Evolutionary conservation across 768 basidiomycete genomes (phyloP).

Genomic region (Amanita phalloides): DNA sequence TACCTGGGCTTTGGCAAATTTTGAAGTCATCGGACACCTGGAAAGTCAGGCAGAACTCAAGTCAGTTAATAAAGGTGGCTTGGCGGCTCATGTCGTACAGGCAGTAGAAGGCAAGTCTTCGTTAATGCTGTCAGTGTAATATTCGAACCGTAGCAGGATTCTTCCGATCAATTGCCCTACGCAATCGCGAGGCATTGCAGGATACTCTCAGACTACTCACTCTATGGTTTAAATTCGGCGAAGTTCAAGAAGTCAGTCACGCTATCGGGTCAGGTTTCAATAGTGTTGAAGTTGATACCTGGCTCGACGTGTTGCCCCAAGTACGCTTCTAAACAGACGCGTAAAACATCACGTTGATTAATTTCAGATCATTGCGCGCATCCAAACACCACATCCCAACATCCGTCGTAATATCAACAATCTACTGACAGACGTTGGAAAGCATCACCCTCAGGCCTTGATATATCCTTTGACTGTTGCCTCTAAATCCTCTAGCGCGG

Average conservation of each 20-base stretch:
- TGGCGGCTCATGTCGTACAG: constrained; percentile 81
- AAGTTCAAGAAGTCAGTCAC: constrained; percentile 79
- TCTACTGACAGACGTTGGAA: constrained; percentile 86
- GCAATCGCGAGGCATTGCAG: constrained; percentile 85
- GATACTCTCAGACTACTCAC: constrained; percentile 90
- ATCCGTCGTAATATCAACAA: constrained; percentile 85
- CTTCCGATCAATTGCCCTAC: constrained; percentile 88
- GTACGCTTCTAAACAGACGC: constrained; percentile 25
- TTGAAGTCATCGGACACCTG: constrained; percentile 80
- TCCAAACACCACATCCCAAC: constrained; percentile 85
- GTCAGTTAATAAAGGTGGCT: constrained; percentile 45
- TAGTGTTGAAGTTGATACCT: constrained; percentile 90
- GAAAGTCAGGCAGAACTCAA: constrained; percentile 55
- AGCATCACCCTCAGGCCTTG: constrained; percentile 93
- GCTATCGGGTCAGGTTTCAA: constrained; percentile 84
- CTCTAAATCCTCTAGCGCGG: constrained; percentile 82
- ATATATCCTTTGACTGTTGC: constrained; percentile 96
- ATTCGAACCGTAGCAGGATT: constrained; percentile 45
- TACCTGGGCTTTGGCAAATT: constrained; percentile 95
- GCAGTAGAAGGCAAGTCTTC: constrained; percentile 69
- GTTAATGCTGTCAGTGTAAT: background rate
- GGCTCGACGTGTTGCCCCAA: constrained; percentile 98
- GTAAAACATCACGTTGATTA: background rate
- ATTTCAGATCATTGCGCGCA: constrained; percentile 88
- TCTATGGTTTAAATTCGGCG: constrained; percentile 96